Evolutionary conservation across 768 basidiomycete species (phyloP), one percentile per base, ranked within the genome.

Genomic region (Lentinus tigrinus): DNA sequence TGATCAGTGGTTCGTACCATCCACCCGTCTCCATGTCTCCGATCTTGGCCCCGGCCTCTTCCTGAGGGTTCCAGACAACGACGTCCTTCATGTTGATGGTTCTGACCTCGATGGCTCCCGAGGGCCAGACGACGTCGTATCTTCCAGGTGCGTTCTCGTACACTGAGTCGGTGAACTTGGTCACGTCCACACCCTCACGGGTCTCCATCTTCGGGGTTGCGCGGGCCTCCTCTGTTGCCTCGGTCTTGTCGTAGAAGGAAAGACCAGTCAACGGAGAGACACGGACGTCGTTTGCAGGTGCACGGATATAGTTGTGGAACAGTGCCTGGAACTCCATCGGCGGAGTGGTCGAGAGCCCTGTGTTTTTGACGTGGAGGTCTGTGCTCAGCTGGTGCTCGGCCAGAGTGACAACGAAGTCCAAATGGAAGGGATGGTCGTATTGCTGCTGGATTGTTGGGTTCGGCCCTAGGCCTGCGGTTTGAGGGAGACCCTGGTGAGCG

Each of bases 21-120:
- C 95, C 96, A 0, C 81, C 81, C 6, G 81, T 79, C 68, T 98
- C 93, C 93, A 99, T 93, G 69, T 99, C 96, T 13, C 72, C 84
- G 9, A 98, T 89, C 66, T 83, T 87, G 23, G 77, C 75, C 0
- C 93, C 93, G 13, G 72, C 77, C 58, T 80, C 83, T 31, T 76
- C 78, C 65, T 85, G 85, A 7, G 97, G 96, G 75, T 99, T 98
- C 96, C 97, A 98, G 39, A 96, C 75, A n/a, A 95, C 93, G 7
- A 94, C 83, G 58, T 93, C 88, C 67, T 86, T 88, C 61, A 92
- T 74, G 42, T 81, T 79, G n/a, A 57, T 69, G 17, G 80, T 77
- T 57, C 70, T 77, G 44, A 93, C 74, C 42, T 76, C 73, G 23
- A 92, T 57, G 0, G 81, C 79, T 5, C 84, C 85, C 2, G 70